A percentile compares a stretch with the other conserved stretches of the same genome.
These are phyloP conservation scores for Calonectria montana DNA, from an alignment of 2,329 filamentous ascomycete species.

Conservation along the genomic window DNA sequence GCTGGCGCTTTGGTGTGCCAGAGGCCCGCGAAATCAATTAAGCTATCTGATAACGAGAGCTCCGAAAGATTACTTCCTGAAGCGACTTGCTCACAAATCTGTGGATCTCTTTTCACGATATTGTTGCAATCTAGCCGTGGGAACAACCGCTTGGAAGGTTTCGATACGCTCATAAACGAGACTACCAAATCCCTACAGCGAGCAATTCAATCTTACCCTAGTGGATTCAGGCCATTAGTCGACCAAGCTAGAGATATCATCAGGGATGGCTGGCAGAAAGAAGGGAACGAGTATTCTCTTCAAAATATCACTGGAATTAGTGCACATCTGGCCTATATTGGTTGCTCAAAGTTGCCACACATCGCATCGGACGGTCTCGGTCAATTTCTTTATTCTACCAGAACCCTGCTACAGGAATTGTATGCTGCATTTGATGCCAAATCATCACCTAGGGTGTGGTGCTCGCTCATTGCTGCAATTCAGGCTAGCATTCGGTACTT, in stretches of 20 bases:
- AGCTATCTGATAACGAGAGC: neutral
- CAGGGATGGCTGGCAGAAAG: constrained; percentile 36
- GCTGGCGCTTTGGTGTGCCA: constrained; percentile 59
- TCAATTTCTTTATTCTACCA: constrained; percentile 55
- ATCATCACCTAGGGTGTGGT: constrained; percentile 49
- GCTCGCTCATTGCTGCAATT: constrained; percentile 51
- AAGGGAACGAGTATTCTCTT: constrained; percentile 33
- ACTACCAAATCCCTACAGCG: constrained; percentile 55
- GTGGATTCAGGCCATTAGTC: constrained; percentile 50
- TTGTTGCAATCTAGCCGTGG: constrained; percentile 38
- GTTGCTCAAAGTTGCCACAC: constrained; percentile 56
- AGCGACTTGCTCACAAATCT: constrained; percentile 52
- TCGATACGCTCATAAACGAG: constrained; percentile 55
- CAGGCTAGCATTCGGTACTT: constrained; percentile 51
- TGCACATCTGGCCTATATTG: constrained; percentile 60
- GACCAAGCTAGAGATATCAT: constrained; percentile 42
- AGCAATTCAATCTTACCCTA: constrained; percentile 49
- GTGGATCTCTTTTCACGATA: constrained; percentile 48
- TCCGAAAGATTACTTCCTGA: constrained; percentile 48
- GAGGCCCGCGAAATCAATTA: constrained; percentile 39
- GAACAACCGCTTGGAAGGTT: constrained; percentile 32
- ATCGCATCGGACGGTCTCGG: constrained; percentile 43
- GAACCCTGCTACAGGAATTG: constrained; percentile 50
- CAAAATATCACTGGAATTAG: constrained; percentile 51
- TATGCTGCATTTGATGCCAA: constrained; percentile 49